Percentiles rank a stretch among this genome's conserved stretches.
Evolutionary conservation across 257 asterid species (phyloP).

Genomic region (Apocynum venetum): DNA sequence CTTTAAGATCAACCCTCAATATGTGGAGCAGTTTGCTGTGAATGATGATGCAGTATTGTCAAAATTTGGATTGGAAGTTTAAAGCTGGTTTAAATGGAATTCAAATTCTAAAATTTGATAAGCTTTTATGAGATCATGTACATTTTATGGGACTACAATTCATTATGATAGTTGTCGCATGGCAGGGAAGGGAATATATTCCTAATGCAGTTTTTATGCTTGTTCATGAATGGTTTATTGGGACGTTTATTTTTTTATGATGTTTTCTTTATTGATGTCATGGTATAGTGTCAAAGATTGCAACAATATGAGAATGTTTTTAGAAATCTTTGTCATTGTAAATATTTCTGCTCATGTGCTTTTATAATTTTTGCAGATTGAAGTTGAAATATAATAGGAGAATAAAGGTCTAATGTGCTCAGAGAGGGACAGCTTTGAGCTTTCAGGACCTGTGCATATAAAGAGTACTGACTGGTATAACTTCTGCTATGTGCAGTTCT

Average conservation of each 20-base stretch:
- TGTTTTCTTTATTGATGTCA: not conserved
- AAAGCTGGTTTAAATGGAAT: not conserved
- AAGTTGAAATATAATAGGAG: not conserved
- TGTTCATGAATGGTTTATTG: not conserved
- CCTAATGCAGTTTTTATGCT: not conserved
- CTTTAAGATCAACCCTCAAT: not conserved
- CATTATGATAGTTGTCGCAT: not conserved
- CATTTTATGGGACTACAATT: not conserved
- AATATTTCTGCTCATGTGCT: not conserved
- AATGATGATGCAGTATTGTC: not conserved
- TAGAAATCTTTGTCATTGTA: not conserved
- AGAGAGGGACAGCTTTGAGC: constrained; percentile 60
- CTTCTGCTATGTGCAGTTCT: not conserved
- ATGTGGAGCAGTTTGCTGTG: not conserved
- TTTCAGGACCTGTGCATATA: constrained; percentile 73
- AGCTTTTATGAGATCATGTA: not conserved
- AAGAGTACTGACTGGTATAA: constrained; percentile 71
- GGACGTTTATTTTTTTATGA: not conserved
- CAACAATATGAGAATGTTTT: not conserved
- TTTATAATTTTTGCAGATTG: constrained; percentile 1
- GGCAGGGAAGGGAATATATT: not conserved
- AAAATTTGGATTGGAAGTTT: not conserved
- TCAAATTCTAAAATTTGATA: not conserved
- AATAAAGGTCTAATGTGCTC: constrained; percentile 31
- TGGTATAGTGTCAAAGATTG: not conserved